Conservation (phyloP, 1,139 yeast species). For the Yamadazyma atlantica region DNA sequence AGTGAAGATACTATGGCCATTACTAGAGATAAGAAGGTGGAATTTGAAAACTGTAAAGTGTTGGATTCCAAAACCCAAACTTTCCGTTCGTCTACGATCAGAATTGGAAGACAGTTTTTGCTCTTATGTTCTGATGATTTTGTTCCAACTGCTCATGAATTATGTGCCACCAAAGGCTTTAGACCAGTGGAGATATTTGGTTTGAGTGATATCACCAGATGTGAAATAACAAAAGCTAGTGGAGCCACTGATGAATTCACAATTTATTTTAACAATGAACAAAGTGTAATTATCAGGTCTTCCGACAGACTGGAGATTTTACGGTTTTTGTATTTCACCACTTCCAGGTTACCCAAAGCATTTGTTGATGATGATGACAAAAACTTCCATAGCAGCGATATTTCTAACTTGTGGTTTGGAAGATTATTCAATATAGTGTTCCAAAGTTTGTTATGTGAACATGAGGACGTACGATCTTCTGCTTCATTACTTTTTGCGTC, state of each 20-base stretch:
- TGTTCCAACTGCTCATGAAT: constrained; percentile 21
- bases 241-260: constrained; percentile 53
- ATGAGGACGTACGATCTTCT: constrained; percentile 59
- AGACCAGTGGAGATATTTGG: constrained; percentile 53
- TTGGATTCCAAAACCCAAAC: constrained; percentile 35
- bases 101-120: constrained; percentile 69
- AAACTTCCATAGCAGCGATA: constrained; percentile 18
- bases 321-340: constrained; percentile 66
- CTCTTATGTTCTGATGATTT: constrained; percentile 50
- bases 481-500: constrained; percentile 68
- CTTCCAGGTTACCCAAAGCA: constrained; percentile 47
- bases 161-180: constrained; percentile 31
- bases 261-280: constrained; percentile 47
- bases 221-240: constrained; percentile 51
- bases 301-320: constrained; percentile 66
- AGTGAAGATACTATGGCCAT: constrained; percentile 37
- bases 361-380: constrained; percentile 18
- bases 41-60: constrained; percentile 56
- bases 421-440: constrained; percentile 64
- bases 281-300: constrained; percentile 53
- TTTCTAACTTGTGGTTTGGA: constrained; percentile 49
- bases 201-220: constrained; percentile 51
- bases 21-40: constrained; percentile 57
- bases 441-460: constrained; percentile 63
- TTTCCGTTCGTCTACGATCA: constrained; percentile 54